Evolutionary conservation across 1,139 yeast species (phyloP), one percentile per base, ranked within the genome.

Genomic region (Blastobotrys illinoisensis): DNA sequence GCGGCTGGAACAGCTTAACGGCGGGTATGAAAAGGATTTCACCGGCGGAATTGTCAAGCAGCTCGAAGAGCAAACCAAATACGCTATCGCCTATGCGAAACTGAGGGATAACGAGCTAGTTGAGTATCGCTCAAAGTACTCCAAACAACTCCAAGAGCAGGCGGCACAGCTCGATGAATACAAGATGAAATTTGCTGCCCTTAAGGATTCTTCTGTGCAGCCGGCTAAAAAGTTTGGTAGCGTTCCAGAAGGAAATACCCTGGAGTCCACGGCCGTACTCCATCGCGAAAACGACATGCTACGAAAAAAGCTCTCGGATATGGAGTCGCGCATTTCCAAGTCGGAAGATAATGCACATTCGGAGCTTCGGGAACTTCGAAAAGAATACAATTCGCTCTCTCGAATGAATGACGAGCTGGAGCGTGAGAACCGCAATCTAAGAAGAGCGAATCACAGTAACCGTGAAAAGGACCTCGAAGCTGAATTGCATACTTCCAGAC

Each of bases 31-130:
- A 46, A 13, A 55, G 49, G 16, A 44, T 26, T 11, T 20, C 48
- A 46, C 32, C 18, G 19, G 32, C 11, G 28, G 19, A 5, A 36
- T 54, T 9, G 44, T 55, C 6, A 49, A 51, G 18, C 57, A 61
- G 46, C 48, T 60, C 18, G 49, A 52, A 45, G 24, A 50, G 11
- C 58, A 61, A 51, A 47, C 54, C 16, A 52, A 50, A 7, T 52
- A 54, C 11, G 64, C 64, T 19, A 54, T 59, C 47, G 57, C 53
- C 9, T 61, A 56, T 46, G 64, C 64, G 9, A 58, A 52, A 20
- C 50, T 46, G 43, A 49, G 60, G 19, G 61, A 60, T 46, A 44
- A 52, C n/a, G 63, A 60, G 36, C 57, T 57, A 1, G 49, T 52
- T n/a, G 48, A 53, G 14, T 56, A 56, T 46, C 55, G 60, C 14